A percentile compares a stretch with the other conserved stretches of the same genome.
Conservation (phyloP, 2,329 filamentous ascomycete species). For the Zarea fungicola region DNA sequence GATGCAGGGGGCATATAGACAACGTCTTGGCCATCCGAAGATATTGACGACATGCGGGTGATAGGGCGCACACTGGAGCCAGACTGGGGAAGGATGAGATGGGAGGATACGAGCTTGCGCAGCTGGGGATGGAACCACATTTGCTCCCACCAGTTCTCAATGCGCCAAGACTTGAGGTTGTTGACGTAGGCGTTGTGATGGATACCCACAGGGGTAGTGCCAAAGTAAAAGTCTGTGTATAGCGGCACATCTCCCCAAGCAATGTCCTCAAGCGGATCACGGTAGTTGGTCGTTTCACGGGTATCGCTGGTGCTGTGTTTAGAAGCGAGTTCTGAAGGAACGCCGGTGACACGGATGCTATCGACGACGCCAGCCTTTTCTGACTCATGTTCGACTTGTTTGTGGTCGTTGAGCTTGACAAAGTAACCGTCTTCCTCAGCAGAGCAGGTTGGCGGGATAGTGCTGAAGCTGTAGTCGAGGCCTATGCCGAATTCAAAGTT, state of each 20-base stretch:
- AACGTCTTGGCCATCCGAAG: conserved; percentile 12
- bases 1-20: conserved; percentile 20
- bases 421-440: conserved; percentile 33
- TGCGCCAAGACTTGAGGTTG: conserved; percentile 26
- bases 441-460: conserved; percentile 31
- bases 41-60: conserved; percentile 13
- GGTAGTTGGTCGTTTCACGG: conserved; percentile 3
- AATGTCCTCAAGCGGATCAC: conserved; percentile 15
- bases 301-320: not conserved
- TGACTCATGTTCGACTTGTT: conserved; percentile 21
- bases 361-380: conserved; percentile 27
- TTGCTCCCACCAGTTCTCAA: conserved; percentile 30
- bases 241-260: conserved; percentile 29
- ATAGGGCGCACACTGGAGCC: conserved; percentile 18
- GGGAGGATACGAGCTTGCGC: conserved; percentile 24
- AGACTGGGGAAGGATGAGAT: conserved; percentile 18
- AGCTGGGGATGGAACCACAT: conserved; percentile 32
- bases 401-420: conserved; percentile 23
- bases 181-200: conserved; percentile 33
- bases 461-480: conserved; percentile 33
- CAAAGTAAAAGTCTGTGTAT: conserved; percentile 34
- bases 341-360: conserved; percentile 22
- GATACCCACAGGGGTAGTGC: conserved; percentile 30
- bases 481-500: conserved; percentile 36
- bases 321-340: conserved; percentile 25